A percentile compares a stretch with the other conserved stretches of the same genome.
These are phyloP conservation scores for Stygiomarasmius scandens DNA, from an alignment of 1,284 basidiomycete species.

Conservation along the genomic window DNA sequence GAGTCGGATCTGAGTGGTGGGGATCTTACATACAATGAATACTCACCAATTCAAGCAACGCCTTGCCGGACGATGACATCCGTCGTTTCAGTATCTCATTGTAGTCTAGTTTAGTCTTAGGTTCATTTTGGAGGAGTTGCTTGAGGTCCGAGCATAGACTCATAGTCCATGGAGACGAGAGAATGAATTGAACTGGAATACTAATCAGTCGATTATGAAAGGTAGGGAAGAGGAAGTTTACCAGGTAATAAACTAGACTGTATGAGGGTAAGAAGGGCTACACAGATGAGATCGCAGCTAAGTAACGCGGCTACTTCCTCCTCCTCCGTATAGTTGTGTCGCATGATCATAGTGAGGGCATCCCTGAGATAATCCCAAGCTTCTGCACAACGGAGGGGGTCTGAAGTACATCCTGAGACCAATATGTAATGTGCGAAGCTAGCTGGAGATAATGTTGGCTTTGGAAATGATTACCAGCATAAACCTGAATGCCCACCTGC, in stretches of 20 bases:
- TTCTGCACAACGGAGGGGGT: constrained; percentile 47
- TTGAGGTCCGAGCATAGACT: constrained; percentile 34
- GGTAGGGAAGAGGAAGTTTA: constrained; percentile 26
- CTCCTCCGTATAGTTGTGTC: constrained; percentile 41
- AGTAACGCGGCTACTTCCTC: constrained; percentile 54
- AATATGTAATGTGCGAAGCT: constrained; percentile 53
- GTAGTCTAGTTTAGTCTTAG: not conserved
- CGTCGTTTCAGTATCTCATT: constrained; percentile 5
- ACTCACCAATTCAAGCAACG: constrained; percentile 12
- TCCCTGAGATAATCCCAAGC: constrained; percentile 59
- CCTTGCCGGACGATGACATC: constrained; percentile 2
- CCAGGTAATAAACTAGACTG: constrained; percentile 31
- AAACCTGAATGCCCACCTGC: constrained; percentile 31
- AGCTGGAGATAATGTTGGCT: constrained; percentile 35
- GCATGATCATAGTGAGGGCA: constrained; percentile 47
- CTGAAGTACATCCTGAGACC: constrained; percentile 25
- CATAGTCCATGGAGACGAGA: constrained; percentile 53
- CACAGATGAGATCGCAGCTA: constrained; percentile 50
- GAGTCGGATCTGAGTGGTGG: not conserved
- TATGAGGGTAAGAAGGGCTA: constrained; percentile 45
- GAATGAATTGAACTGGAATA: constrained; percentile 30
- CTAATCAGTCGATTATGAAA: not conserved
- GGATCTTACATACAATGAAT: not conserved
- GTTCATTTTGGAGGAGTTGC: constrained; percentile 3
- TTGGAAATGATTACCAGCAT: not conserved